phyloP scores from a whole-genome alignment of 306 rosid species.

The Pyrus bretschneideri region DNA sequence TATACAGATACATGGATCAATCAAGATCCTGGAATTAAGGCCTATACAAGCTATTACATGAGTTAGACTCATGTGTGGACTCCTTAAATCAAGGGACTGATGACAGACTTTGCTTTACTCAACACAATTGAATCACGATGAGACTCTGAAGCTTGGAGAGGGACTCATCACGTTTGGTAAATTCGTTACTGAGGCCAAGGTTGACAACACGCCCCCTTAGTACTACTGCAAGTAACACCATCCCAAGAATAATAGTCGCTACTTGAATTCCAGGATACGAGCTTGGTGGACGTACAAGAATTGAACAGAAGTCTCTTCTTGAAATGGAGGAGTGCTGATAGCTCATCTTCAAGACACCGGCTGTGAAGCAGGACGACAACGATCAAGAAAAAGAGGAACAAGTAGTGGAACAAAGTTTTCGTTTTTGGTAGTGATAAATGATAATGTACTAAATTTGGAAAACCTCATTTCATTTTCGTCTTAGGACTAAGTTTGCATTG shows the following conservation, averaged over 20 bases:
- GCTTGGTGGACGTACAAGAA: neutral
- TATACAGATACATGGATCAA: neutral
- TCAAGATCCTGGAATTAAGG: neutral
- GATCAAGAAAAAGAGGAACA: neutral
- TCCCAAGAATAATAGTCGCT: neutral
- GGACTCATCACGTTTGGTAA: neutral
- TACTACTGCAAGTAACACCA: neutral
- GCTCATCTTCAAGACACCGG: neutral
- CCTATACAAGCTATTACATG: too few species aligned
- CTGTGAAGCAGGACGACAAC: neutral
- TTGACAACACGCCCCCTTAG: neutral
- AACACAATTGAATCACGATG: neutral
- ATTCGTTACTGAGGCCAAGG: neutral
- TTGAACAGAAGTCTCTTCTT: neutral
- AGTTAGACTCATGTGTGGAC: too few species aligned
- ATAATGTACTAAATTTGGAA: too few species aligned
- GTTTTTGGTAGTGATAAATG: neutral
- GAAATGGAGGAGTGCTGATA: neutral
- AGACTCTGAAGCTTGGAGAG: neutral
- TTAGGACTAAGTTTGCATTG: too few species aligned
- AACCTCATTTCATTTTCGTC: too few species aligned
- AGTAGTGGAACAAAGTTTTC: neutral
- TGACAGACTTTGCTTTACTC: too few species aligned
- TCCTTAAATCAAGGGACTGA: too few species aligned
- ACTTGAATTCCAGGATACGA: neutral